These are phyloP conservation scores for Phytophthora tubulina DNA, from an alignment of 352 stramenopile species.

Conservation along the genomic window DNA sequence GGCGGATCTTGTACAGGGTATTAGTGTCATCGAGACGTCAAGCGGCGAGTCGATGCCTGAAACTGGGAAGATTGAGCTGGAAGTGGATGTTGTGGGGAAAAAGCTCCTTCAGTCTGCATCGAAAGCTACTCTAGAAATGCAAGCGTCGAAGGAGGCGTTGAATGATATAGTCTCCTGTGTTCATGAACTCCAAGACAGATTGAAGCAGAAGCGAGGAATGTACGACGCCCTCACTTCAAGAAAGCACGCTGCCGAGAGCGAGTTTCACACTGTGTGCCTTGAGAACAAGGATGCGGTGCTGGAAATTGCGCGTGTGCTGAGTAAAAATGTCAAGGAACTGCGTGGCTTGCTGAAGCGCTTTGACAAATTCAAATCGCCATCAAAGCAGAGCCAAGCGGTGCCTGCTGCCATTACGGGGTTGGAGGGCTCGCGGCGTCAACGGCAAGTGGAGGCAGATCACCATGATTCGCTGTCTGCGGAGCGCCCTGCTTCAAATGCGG, in stretches of 20 bases:
- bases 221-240: slow-evolving; percentile 20
- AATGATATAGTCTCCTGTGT: slow-evolving; percentile 15
- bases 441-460: slow-evolving; percentile 20
- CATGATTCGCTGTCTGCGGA: slow-evolving; percentile 6
- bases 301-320: slow-evolving; percentile 19
- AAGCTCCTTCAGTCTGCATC: slow-evolving; percentile 40
- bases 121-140: slow-evolving; percentile 23
- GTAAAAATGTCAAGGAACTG: slow-evolving; percentile 35
- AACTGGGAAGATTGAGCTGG: slow-evolving; percentile 37
- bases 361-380: slow-evolving; percentile 52
- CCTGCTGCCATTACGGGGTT: neutral
- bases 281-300: slow-evolving; percentile 32
- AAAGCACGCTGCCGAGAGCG: slow-evolving; percentile 22
- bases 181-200: slow-evolving; percentile 34
- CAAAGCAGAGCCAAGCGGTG: slow-evolving; percentile 24
- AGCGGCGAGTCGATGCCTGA: slow-evolving; percentile 26
- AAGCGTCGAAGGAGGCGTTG: slow-evolving; percentile 12
- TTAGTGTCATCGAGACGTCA: slow-evolving; percentile 62
- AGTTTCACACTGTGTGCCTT: slow-evolving; percentile 23
- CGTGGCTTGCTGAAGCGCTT: slow-evolving; percentile 49
- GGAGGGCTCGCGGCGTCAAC: neutral
- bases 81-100: slow-evolving; percentile 56
- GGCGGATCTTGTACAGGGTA: slow-evolving; percentile 61
- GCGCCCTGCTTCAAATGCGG: slow-evolving; percentile 1
- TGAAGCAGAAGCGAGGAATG: slow-evolving; percentile 19